Evolutionary conservation across 2,329 filamentous ascomycete genomes (phyloP), one percentile per base, ranked within the genome.

Genomic region (Stagonosporopsis tanaceti): DNA sequence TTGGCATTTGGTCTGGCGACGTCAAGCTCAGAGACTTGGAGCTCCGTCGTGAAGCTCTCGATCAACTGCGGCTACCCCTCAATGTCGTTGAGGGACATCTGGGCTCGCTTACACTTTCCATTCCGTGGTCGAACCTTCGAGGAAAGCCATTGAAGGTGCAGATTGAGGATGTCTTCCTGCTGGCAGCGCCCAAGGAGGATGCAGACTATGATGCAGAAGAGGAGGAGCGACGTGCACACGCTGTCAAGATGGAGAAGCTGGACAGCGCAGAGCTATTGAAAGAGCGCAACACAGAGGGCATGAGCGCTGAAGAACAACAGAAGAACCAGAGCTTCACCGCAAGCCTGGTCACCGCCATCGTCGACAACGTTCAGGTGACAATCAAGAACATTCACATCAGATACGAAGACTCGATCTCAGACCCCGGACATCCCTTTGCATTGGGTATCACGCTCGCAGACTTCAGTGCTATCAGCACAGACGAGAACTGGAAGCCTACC

Each of bases 321-420:
- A 96, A 96, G 80, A 97, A 91, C 75, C 94, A 99, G 81, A 97
- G 92, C 77, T 99, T 99, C 72, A 97, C 93, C 4, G 89, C 96
- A 68, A 98, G 93, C 75, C 79, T 99, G 66, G 89, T 94, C 45
- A 97, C 94, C 35, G 97, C 97, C 68, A 96, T 99, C 71, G 92
- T 98, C 72, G 95, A 99, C 82, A 99, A 99, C 72, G 83, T 99
- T 38, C 95, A 99, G 77, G 92, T 99, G 68, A 95, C 91, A 24
- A 89, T 99, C 77, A 98, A 97, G 82, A 99, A 98, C 75, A 97
- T 99, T 59, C 95, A 99, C 76, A 87, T 99, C 63, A 91, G 95
- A 68, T 99, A 99, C 78, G 95, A 99, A 78, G 95, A 99, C 78
- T 93, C 94, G 14, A 92, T 99, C 69, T 96, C 95, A 20, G 91